Evolutionary conservation across 2,329 filamentous ascomycete species (phyloP), one percentile per base, ranked within the genome.

Genomic region (Xylaria polymorpha): DNA sequence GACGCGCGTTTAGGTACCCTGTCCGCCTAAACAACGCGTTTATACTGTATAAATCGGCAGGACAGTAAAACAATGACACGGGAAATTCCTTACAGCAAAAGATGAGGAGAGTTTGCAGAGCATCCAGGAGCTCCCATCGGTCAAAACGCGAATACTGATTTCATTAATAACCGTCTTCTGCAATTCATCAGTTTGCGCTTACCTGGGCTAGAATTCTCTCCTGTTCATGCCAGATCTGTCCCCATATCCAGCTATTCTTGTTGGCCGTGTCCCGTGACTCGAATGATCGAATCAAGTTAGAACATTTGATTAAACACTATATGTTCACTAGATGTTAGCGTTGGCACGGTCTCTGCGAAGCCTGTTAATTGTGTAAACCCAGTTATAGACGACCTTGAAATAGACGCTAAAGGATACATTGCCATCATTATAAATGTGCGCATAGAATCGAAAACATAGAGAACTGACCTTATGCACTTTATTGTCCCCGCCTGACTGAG

Each of bases 151-250:
- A 5, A 12, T 66, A 55, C 63, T 66, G 4, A n/a, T 15, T 20
- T 37, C 2, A 14, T 56, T 14, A 32, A 20, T 48, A 18, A 25
- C n/a, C n/a, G 8, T 3, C 7, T 48, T 39, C 41, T 1, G 10
- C 12, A 39, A 43, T 22, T 18, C 32, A 15, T 46, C 4, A 37
- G 25, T 14, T 7, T 39, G 4, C 6, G 29, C 44, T 32, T 46
- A 66, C 63, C 56, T 66, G n/a, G 25, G 63, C 14, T 2, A 53
- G 18, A n/a, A 66, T 66, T 44, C 39, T 46, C 39, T 66, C 56
- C 25, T 66, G 56, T n/a, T 61, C 63, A 12, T 55, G 12, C 63
- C 63, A 66, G n/a, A 66, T 66, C 37, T 39, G 56, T 4, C 48
- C 57, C 63, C 63, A 66, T 7, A 29, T 8, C 56, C 63, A 61